These are phyloP conservation scores for Aspergillus tubingensis DNA, from an alignment of 2,329 filamentous ascomycete genomes.

Conservation along the genomic window DNA sequence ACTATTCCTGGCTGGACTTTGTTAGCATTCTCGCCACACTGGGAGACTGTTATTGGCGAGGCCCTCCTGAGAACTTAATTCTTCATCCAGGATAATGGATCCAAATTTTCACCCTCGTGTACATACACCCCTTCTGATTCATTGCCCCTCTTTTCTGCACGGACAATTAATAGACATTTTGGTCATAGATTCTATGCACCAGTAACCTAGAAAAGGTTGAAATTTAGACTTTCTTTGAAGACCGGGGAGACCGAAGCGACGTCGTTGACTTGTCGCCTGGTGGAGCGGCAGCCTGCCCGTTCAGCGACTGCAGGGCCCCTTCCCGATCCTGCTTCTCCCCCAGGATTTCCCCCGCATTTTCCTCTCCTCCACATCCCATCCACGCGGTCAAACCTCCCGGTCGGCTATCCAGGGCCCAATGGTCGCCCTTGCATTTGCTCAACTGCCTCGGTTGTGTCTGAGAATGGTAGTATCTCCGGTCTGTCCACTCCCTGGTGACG, in stretches of 20 bases:
- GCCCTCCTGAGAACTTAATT: not conserved
- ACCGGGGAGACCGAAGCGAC: not conserved
- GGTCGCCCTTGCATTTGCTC: constrained; percentile 9
- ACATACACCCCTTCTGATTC: not conserved
- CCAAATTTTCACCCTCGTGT: not conserved
- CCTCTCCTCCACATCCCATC: constrained; percentile 7
- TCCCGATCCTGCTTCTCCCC: constrained; percentile 18
- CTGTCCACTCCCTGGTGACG: constrained; percentile 10
- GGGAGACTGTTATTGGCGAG: not conserved
- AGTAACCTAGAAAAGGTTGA: not conserved
- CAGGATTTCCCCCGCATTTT: constrained; percentile 22
- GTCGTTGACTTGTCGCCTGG: not conserved
- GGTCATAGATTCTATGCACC: too few relatives aligned
- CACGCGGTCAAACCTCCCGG: constrained; percentile 1
- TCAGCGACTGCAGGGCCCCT: not conserved
- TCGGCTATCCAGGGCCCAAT: constrained; percentile 12
- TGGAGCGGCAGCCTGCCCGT: not conserved
- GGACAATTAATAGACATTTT: not conserved
- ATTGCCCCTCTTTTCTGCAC: not conserved
- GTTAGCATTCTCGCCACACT: not conserved
- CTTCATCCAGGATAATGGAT: not conserved
- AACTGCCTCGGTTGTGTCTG: constrained; percentile 33
- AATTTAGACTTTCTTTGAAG: not conserved
- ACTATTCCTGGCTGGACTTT: not conserved
- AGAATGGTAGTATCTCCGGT: constrained; percentile 15